Base-by-base conservation (phyloP, 1,284 basidiomycete genomes). In the Cutaneotrichosporon mucoides region DNA sequence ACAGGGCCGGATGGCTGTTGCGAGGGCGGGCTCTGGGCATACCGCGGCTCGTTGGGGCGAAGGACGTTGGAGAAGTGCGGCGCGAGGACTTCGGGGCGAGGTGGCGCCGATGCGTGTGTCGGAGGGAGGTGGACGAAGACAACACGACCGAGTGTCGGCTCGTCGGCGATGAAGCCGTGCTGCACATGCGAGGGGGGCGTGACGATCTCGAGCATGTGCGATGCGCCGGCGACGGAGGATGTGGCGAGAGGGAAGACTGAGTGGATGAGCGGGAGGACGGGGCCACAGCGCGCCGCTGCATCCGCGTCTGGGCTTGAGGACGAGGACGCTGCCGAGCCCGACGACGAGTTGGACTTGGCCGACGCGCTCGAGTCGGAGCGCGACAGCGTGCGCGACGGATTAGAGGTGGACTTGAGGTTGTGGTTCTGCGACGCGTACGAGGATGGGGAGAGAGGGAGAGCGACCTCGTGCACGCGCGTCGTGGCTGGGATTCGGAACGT, bases 51-150 rank as follows among this genome's bases (percentile, higher is more conserved):
- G 60, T 76, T 68, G 1, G 71, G 72, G 33, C 73, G 67, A 0
- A 76, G 64, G 1, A 76, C 70, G 45, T 73, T 71, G 3, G 73
- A 76, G 61, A 76, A 76, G 59, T 72, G 69, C 9, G 73, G 69
- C 3, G 70, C 67, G 3, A 76, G 65, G 15, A 52, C 52, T 47
- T 74, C 71, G 11, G 72, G 63, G 41, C 68, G 61, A 42, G 57
- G 49, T 6, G 53, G 53, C 6, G 60, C 55, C 7, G 49, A 37
- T 15, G 65, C 48, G 42, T 50, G 55, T 33, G 56, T 57, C 8
- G 73, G 72, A 2, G 71, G 68, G 6, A 78, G 67, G 41, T 75
- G 73, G 35, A 78, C 68, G 50, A 68, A 77, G 8, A 73, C 73
- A 4, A 71, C 70, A 24, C 75, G 63, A 3, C 67, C 72, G 10